These are phyloP conservation scores for Sporothrix phasma DNA, from an alignment of 2,329 filamentous ascomycete species.

Conservation along the genomic window DNA sequence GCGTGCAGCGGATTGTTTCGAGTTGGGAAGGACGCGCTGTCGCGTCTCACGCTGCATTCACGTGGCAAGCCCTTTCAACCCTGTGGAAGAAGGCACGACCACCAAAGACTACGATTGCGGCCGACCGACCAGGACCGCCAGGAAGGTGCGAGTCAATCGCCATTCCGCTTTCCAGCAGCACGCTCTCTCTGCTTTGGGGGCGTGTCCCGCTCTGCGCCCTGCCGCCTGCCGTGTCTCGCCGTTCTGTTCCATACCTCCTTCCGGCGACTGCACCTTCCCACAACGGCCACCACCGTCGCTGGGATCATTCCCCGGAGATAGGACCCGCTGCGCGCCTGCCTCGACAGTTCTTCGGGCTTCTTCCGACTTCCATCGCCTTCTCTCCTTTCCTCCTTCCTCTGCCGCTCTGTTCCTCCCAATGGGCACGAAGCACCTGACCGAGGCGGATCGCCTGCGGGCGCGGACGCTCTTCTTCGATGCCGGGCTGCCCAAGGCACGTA, in stretches of 20 bases:
- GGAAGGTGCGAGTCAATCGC: slow-evolving; percentile 5
- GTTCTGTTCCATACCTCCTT: background rate
- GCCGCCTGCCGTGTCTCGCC: background rate
- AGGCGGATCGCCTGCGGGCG: slow-evolving; percentile 18
- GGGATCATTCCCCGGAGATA: background rate
- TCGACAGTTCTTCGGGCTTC: too few relatives aligned
- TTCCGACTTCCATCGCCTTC: background rate
- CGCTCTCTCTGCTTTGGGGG: background rate
- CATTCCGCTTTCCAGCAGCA: background rate
- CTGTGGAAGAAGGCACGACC: slow-evolving; percentile 7
- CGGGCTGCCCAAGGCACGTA: slow-evolving; percentile 17
- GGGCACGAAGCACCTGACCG: slow-evolving; percentile 21
- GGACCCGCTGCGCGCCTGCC: background rate
- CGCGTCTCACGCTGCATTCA: background rate
- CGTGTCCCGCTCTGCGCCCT: background rate
- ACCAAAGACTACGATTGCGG: slow-evolving; percentile 3
- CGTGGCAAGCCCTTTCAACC: background rate
- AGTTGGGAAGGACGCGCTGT: background rate
- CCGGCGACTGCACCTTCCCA: background rate
- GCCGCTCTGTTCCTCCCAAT: background rate
- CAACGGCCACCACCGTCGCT: background rate
- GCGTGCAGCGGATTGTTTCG: background rate
- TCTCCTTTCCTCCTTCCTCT: background rate
- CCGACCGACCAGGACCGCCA: background rate
- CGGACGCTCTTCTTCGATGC: slow-evolving; percentile 19